A percentile compares a stretch with the other conserved stretches of the same genome.
Conservation (phyloP, 768 basidiomycete genomes). For the Boletellus ananas region DNA sequence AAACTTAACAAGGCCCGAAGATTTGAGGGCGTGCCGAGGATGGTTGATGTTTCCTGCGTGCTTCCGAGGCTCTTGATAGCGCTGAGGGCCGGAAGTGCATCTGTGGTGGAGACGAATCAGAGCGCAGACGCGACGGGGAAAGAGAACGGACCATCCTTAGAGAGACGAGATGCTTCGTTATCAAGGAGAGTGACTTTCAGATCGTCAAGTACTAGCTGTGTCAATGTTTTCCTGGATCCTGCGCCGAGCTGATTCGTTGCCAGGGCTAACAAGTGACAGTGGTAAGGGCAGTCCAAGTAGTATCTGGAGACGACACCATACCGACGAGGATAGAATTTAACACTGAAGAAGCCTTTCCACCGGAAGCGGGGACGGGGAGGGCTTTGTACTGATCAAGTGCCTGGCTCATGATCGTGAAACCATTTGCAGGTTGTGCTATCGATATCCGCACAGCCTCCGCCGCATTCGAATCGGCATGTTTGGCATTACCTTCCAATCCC, state of each 20-base stretch:
- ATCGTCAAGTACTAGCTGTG: slow-evolving; percentile 59
- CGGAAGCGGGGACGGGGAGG: slow-evolving; percentile 12
- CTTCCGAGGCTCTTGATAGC: slow-evolving; percentile 75
- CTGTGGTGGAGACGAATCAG: slow-evolving; percentile 35
- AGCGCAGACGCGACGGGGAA: slow-evolving; percentile 1
- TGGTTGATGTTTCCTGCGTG: slow-evolving; percentile 61
- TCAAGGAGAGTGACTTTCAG: slow-evolving; percentile 37
- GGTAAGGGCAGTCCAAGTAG: slow-evolving; percentile 9
- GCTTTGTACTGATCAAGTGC: slow-evolving; percentile 16
- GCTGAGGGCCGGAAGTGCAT: slow-evolving; percentile 61
- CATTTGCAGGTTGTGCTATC: not conserved
- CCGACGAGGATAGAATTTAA: slow-evolving; percentile 17
- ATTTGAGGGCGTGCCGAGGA: slow-evolving; percentile 53
- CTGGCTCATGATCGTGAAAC: slow-evolving; percentile 12
- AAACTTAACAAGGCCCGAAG: slow-evolving; percentile 53
- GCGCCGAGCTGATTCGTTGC: slow-evolving; percentile 30
- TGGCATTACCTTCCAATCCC: slow-evolving; percentile 16
- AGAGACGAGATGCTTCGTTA: slow-evolving; percentile 46
- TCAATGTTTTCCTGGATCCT: slow-evolving; percentile 48
- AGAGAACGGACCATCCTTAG: slow-evolving; percentile 48
- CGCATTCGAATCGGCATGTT: slow-evolving; percentile 4
- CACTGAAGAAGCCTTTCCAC: not conserved
- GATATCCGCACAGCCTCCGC: slow-evolving; percentile 15
- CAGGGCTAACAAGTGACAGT: slow-evolving; percentile 11
- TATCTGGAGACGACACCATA: slow-evolving; percentile 9